Evolutionary conservation across 108 stramenopile genomes (phyloP), one percentile per base, ranked within the genome.

Genomic region (Thalassiosira profunda): DNA sequence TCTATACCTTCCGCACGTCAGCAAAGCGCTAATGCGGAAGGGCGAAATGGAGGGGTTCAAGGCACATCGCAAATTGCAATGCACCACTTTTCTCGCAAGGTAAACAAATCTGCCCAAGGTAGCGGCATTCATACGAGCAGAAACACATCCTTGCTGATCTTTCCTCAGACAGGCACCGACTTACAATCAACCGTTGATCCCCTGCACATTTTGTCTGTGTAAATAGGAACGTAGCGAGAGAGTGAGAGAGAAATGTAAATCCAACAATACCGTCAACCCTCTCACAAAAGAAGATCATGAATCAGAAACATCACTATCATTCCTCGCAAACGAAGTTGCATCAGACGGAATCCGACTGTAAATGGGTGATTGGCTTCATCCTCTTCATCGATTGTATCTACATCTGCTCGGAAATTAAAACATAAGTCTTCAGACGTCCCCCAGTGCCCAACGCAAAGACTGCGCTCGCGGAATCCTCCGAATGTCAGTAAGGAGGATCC

Each of bases 401-500:
- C 29, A 15, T 60, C 74, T 75, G 74, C 74, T 75, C 61, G 67
- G 74, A 75, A 75, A 67, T 75, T 75, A 75, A 75, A 75, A 75
- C 74, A 75, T 59, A 75, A 75, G 74, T 75, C 74, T 75, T 51
- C 31, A 44, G 74, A 75, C 74, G 31, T 51, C 74, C 51, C 74
- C 67, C 74, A 75, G 17, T 58, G 41, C 74, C 74, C 66, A 51
- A 67, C 58, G 51, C 74, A 66, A 61, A 61, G 53, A 65, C 63
- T 47, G 63, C 53, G 63, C 49, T 45, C 36, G 28, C 26, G 7
- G 14, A n/a, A 6, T 5, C 29, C 18, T 18, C 15, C 24, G 14
- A 63, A 63, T 15, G 46, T 46, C 42, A 20, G 45, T 31, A 28
- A 37, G 17, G 63, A 33, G 35, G 41, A 7, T 31, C 34, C 20